Evolutionary conservation across 257 asterid genomes (phyloP).

Genomic region (Henckelia pumila): DNA sequence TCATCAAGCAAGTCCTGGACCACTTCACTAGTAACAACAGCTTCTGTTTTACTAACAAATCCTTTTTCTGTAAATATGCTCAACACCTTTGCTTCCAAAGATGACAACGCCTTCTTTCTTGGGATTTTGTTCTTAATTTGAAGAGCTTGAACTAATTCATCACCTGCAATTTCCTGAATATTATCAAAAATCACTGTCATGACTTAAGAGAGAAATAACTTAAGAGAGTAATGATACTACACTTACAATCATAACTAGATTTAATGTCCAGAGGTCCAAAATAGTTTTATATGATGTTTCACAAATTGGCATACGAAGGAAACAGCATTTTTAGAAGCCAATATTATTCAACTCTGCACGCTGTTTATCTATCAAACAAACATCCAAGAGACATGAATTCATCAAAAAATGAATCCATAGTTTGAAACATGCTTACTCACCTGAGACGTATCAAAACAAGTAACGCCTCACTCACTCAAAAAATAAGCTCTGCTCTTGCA

Average conservation of each 20-base stretch:
- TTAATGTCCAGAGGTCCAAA: background rate
- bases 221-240: constrained; percentile 21
- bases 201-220: constrained; percentile 27
- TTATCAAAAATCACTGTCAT: constrained; percentile 31
- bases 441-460: background rate
- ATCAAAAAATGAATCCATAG: constrained; percentile 7
- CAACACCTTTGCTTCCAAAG: constrained; percentile 66
- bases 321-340: constrained; percentile 6
- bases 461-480: background rate
- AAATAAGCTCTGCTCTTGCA: constrained; percentile 13
- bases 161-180: constrained; percentile 90
- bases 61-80: constrained; percentile 89
- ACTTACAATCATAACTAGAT: background rate
- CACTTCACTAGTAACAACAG: constrained; percentile 48
- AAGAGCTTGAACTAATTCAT: constrained; percentile 72
- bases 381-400: background rate
- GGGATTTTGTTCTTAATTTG: constrained; percentile 87
- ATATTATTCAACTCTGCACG: background rate
- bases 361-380: constrained; percentile 8
- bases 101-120: constrained; percentile 75
- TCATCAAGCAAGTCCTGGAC: constrained; percentile 65
- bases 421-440: background rate
- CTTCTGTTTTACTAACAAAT: constrained; percentile 64
- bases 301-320: constrained; percentile 2
- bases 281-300: background rate